These are phyloP conservation scores for Apiospora phragmitis DNA, from an alignment of 2,329 filamentous ascomycete species.

Conservation along the genomic window DNA sequence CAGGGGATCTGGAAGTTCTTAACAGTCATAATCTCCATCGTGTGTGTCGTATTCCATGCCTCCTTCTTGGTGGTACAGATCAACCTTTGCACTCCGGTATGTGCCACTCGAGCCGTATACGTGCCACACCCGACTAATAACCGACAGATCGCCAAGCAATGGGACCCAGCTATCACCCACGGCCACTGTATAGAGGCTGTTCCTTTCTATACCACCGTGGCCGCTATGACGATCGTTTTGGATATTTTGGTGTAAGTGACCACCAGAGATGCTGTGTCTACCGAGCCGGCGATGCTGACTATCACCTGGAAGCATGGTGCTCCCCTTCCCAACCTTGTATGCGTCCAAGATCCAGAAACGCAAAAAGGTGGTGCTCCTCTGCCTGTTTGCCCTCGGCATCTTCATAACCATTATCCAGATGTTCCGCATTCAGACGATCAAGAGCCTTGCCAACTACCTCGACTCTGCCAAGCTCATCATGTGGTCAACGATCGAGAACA, in stretches of 20 bases:
- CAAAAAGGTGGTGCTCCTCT: constrained; percentile 42
- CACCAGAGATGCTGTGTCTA: neutral
- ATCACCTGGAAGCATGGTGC: constrained; percentile 33
- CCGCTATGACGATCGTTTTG: constrained; percentile 41
- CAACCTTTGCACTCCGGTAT: constrained; percentile 37
- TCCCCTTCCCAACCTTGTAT: constrained; percentile 42
- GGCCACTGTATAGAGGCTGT: constrained; percentile 41
- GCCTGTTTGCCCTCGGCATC: constrained; percentile 34
- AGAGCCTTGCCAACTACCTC: constrained; percentile 42
- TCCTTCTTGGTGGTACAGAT: constrained; percentile 37
- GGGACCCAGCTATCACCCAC: constrained; percentile 37
- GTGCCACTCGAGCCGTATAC: neutral
- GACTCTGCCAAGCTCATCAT: constrained; percentile 43
- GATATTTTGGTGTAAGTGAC: constrained; percentile 39
- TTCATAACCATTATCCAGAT: constrained; percentile 46
- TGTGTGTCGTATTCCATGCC: constrained; percentile 40
- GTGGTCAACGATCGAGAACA: constrained; percentile 48
- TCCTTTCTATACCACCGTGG: constrained; percentile 44
- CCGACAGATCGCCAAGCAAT: constrained; percentile 39
- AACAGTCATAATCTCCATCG: constrained; percentile 35
- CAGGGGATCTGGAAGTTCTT: constrained; percentile 33
- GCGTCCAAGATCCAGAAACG: constrained; percentile 36
- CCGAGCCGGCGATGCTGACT: neutral
- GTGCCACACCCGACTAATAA: constrained; percentile 5
- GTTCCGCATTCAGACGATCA: constrained; percentile 51